These are phyloP conservation scores for Apocynum venetum DNA, from an alignment of 257 asterid species.

Conservation along the genomic window DNA sequence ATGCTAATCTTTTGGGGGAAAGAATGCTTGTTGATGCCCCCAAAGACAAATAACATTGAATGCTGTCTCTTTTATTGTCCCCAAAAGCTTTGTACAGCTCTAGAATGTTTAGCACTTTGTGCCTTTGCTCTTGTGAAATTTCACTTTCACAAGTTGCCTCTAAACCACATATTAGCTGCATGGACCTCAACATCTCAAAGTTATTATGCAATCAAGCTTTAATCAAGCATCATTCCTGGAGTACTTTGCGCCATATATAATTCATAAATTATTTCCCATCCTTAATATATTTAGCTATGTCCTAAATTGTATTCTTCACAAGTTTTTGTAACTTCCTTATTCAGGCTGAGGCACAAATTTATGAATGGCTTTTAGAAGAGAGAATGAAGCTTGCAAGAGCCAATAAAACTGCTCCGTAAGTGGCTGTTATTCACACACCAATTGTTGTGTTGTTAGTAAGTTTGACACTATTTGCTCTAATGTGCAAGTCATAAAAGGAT, in stretches of 20 bases:
- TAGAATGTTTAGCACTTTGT: not conserved
- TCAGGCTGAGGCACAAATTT: conserved; percentile 71
- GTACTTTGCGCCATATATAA: not conserved
- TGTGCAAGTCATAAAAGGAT: conserved; percentile 2
- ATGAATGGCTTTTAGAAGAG: conserved; percentile 72
- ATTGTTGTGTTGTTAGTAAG: not conserved
- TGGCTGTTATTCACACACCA: not conserved
- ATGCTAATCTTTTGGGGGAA: not conserved
- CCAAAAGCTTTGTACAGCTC: not conserved
- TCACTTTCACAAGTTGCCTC: not conserved
- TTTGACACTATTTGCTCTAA: not conserved
- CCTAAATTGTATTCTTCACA: conserved; percentile 15
- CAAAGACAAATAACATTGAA: not conserved
- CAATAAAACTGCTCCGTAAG: conserved; percentile 89
- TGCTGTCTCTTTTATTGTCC: not conserved
- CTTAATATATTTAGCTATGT: not conserved
- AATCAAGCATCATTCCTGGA: not conserved
- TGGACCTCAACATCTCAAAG: not conserved
- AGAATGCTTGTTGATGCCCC: not conserved
- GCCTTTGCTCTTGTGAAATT: conserved; percentile 1
- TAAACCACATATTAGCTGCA: not conserved
- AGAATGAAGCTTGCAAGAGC: conserved; percentile 82
- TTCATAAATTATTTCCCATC: not conserved
- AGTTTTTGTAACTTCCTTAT: conserved; percentile 19
- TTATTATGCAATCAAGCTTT: conserved; percentile 2